A percentile compares a stretch with the other conserved stretches of the same genome.
Conservation (phyloP, 2,329 filamentous ascomycete species). For the Arthrobotrys musiformis region DNA sequence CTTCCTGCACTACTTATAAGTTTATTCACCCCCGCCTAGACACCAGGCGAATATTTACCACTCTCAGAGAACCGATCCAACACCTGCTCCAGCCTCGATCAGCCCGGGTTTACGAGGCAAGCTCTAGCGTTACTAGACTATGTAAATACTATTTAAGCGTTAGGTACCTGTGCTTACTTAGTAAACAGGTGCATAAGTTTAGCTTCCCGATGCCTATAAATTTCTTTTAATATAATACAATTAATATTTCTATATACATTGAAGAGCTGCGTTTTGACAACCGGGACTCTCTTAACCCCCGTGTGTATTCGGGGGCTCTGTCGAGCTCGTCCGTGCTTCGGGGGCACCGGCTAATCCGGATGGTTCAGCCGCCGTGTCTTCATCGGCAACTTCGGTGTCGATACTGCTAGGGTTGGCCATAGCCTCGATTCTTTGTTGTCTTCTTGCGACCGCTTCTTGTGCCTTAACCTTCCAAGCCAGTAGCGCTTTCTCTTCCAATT, state of each 20-base stretch:
- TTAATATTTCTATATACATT: neutral
- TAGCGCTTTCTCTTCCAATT: constrained; percentile 80
- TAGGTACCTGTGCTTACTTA: no score
- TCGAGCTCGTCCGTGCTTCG: neutral
- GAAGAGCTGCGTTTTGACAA: neutral
- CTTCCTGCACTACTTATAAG: no score
- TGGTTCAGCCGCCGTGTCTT: neutral
- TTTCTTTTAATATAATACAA: neutral
- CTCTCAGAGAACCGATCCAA: no score
- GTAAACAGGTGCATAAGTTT: no score
- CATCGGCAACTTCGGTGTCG: constrained; percentile 26
- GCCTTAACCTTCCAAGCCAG: constrained; percentile 90
- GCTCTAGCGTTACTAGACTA: no score
- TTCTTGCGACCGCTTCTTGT: constrained; percentile 49
- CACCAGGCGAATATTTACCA: no score
- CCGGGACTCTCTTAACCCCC: neutral
- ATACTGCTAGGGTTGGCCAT: constrained; percentile 59
- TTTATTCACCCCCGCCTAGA: no score
- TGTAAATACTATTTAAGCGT: no score
- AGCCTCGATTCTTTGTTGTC: constrained; percentile 59
- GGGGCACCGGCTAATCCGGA: neutral
- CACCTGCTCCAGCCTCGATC: no score
- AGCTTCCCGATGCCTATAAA: neutral
- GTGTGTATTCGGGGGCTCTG: neutral
- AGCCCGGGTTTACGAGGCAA: no score